phyloP scores from a whole-genome alignment of 805 yeast genomes.

The Candida chauliodis region DNA sequence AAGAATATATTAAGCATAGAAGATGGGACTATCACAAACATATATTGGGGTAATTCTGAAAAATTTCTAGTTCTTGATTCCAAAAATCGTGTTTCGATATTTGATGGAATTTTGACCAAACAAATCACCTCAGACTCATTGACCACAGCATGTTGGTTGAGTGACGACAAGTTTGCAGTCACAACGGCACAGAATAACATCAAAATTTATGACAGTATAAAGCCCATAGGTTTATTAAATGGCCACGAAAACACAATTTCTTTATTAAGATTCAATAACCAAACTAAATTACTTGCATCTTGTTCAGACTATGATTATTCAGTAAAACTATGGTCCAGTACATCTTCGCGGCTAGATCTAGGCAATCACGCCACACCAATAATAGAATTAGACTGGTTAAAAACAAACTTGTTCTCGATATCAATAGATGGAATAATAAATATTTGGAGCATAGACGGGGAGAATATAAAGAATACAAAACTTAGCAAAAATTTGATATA shows the following conservation, averaged over 20 bases:
- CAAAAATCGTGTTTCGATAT: conserved; percentile 41
- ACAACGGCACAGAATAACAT: conserved; percentile 58
- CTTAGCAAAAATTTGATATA: conserved; percentile 53
- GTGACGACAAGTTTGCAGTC: conserved; percentile 62
- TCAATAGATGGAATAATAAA: conserved; percentile 71
- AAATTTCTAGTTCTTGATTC: conserved; percentile 57
- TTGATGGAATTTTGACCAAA: conserved; percentile 53
- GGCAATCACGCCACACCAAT: conserved; percentile 54
- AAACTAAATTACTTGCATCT: conserved; percentile 57
- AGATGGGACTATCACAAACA: conserved; percentile 40
- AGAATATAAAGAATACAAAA: conserved; percentile 29
- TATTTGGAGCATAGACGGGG: conserved; percentile 62
- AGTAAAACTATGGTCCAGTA: conserved; percentile 73
- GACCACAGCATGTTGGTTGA: conserved; percentile 66
- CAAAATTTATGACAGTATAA: conserved; percentile 44
- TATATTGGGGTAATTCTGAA: conserved; percentile 61
- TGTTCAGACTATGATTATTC: conserved; percentile 70
- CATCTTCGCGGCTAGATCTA: conserved; percentile 45
- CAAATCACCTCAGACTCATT: conserved; percentile 18
- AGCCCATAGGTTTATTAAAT: conserved; percentile 29
- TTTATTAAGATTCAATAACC: conserved; percentile 49
- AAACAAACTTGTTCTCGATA: conserved; percentile 37
- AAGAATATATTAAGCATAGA: conserved; percentile 39
- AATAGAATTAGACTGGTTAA: conserved; percentile 55
- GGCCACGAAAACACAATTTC: conserved; percentile 69